phyloP scores from a whole-genome alignment of 306 rosid genomes.

The Macrotyloma uniflorum region DNA sequence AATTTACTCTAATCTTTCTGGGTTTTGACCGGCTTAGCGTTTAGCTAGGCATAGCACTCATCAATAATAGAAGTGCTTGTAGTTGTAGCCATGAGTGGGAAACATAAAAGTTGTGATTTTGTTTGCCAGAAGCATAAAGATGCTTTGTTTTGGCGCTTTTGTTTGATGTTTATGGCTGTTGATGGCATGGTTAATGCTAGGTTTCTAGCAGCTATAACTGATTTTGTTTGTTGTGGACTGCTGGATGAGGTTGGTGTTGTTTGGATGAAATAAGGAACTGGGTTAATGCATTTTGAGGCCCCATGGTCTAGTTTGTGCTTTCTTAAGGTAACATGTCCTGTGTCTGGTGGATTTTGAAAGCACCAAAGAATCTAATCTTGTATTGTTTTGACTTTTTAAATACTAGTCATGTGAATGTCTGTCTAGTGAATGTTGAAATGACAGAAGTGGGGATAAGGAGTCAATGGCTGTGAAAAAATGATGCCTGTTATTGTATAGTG shows the following conservation, averaged over 20 bases:
- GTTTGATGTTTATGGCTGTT: conserved; percentile 13
- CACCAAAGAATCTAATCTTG: conserved; percentile 11
- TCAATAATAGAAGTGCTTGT: background rate
- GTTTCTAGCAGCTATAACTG: background rate
- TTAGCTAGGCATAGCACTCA: background rate
- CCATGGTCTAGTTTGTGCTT: conserved; percentile 23
- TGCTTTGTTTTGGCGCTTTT: background rate
- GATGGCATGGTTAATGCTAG: conserved; percentile 4
- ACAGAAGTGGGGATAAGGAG: conserved; percentile 4
- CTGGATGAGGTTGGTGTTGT: background rate
- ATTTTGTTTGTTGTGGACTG: conserved; percentile 19
- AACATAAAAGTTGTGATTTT: conserved; percentile 10
- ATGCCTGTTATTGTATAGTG: conserved; percentile 7
- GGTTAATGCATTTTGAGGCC: conserved; percentile 28
- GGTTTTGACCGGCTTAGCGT: background rate
- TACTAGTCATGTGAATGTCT: conserved; percentile 19
- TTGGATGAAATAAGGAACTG: conserved; percentile 14
- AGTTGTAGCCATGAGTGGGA: background rate
- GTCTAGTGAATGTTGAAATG: conserved; percentile 42
- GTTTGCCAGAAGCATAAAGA: background rate
- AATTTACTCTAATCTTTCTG: background rate
- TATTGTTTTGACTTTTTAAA: conserved; percentile 18
- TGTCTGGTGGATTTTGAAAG: conserved; percentile 34
- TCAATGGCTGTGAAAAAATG: conserved; percentile 4
- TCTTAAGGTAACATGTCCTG: conserved; percentile 34